Evolutionary conservation across 129 eudicot species (phyloP), one percentile per base, ranked within the genome.

Genomic region (Apium graveolens): DNA sequence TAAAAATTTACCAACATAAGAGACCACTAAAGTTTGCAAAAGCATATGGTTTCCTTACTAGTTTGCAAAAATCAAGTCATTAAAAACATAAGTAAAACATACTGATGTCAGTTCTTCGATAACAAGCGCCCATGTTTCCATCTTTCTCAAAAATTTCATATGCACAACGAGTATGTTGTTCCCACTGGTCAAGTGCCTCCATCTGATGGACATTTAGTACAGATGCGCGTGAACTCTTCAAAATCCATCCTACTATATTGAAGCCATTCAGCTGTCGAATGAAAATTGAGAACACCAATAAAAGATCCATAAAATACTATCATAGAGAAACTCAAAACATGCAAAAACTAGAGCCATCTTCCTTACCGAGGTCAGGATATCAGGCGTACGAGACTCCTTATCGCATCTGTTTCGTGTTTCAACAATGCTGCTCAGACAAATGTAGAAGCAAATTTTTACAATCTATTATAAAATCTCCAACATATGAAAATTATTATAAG

Each of bases 21-120:
- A n/a, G n/a, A n/a, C n/a, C n/a, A n/a, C n/a, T n/a, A n/a, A n/a
- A n/a, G n/a, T n/a, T n/a, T n/a, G n/a, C n/a, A n/a, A n/a, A n/a
- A n/a, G n/a, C n/a, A n/a, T n/a, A n/a, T n/a, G n/a, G n/a, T n/a
- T n/a, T n/a, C n/a, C n/a, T n/a, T n/a, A n/a, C n/a, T n/a, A n/a
- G n/a, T n/a, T n/a, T n/a, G n/a, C n/a, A n/a, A n/a, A n/a, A n/a
- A n/a, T n/a, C n/a, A n/a, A 12, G n/a, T 57, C 66, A 57, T 57
- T 12, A 32, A 9, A 57, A 7, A 24, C n/a, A 31, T 57, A 26
- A 75, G 20, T n/a, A 24, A 27, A 48, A 82, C 91, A 80, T 82
- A 92, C 97, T 26, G 96, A 88, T 83, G 94, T 92, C 73, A 93
- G 88, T 88, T 93, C 98, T 79, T 93, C 92, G 11, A 93, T 89